phyloP scores from a whole-genome alignment of 2,329 filamentous ascomycete genomes.

The Fusarium nodosum region DNA sequence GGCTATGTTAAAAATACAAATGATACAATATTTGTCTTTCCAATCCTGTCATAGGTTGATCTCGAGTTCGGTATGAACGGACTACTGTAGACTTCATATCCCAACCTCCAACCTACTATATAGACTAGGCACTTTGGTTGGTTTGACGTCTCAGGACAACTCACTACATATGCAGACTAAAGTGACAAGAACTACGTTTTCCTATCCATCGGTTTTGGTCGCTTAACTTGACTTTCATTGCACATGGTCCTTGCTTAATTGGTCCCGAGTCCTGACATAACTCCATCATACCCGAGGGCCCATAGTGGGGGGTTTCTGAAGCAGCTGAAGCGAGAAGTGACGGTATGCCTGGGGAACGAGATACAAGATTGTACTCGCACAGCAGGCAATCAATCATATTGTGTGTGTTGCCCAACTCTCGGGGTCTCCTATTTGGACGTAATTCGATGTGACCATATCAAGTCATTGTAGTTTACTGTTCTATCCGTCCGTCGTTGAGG shows the following conservation, averaged over 20 bases:
- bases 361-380: constrained; percentile 37
- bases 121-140: constrained; percentile 9
- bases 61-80: constrained; percentile 9
- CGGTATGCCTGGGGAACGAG: constrained; percentile 25
- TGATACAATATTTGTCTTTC: not conserved
- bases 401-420: constrained; percentile 18
- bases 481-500: not conserved
- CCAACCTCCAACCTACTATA: constrained; percentile 20
- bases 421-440: constrained; percentile 13
- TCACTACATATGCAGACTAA: constrained; percentile 31
- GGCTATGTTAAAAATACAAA: constrained; percentile 1
- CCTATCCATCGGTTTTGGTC: constrained; percentile 16
- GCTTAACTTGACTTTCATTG: constrained; percentile 34
- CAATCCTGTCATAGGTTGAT: constrained; percentile 4
- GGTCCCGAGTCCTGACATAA: constrained; percentile 29
- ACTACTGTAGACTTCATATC: constrained; percentile 8
- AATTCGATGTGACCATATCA: constrained; percentile 29
- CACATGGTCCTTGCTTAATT: constrained; percentile 46
- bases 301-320: constrained; percentile 27
- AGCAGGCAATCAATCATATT: constrained; percentile 13
- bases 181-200: constrained; percentile 10
- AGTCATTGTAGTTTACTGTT: constrained; percentile 26
- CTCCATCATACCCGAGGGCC: constrained; percentile 23
- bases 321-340: constrained; percentile 27
- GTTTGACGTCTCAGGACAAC: constrained; percentile 25